Evolutionary conservation across 805 yeast genomes (phyloP).

Genomic region (Debaryomyces prosopidis): DNA sequence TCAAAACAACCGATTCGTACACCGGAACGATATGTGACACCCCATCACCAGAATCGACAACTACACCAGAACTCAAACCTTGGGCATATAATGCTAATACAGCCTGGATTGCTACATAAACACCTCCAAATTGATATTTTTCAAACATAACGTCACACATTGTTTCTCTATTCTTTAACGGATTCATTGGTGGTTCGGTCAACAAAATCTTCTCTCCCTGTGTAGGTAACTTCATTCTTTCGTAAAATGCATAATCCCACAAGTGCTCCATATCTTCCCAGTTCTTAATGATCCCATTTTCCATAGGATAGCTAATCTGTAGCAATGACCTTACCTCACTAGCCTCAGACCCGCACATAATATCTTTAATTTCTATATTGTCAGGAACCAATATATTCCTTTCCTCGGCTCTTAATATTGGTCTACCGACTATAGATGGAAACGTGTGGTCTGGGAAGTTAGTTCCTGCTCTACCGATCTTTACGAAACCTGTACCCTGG

Average conservation of each 20-base stretch:
- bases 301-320: conserved; percentile 97
- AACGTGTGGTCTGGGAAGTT: conserved; percentile 97
- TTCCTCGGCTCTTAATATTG: conserved; percentile 95
- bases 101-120: conserved; percentile 95
- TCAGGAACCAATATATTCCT: conserved; percentile 56
- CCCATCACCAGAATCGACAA: conserved; percentile 98
- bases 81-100: conserved; percentile 97
- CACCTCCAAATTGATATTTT: conserved; percentile 86
- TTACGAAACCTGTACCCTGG: conserved; percentile 98
- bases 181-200: conserved; percentile 99
- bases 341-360: conserved; percentile 98
- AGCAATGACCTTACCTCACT: conserved; percentile 84
- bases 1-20: conserved; percentile 94
- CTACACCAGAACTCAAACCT: conserved; percentile 95
- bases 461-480: conserved; percentile 94
- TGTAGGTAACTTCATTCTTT: conserved; percentile 78
- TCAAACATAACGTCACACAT: conserved; percentile 96
- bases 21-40: conserved; percentile 98
- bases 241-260: conserved; percentile 97
- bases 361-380: conserved; percentile 80
- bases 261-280: conserved; percentile 99
- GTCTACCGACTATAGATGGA: conserved; percentile 97
- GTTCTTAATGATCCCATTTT: conserved; percentile 93
- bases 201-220: conserved; percentile 76
- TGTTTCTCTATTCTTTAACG: conserved; percentile 80